Conservation (phyloP, 1,284 basidiomycete genomes). For the Tetrapyrgos nigripes region DNA sequence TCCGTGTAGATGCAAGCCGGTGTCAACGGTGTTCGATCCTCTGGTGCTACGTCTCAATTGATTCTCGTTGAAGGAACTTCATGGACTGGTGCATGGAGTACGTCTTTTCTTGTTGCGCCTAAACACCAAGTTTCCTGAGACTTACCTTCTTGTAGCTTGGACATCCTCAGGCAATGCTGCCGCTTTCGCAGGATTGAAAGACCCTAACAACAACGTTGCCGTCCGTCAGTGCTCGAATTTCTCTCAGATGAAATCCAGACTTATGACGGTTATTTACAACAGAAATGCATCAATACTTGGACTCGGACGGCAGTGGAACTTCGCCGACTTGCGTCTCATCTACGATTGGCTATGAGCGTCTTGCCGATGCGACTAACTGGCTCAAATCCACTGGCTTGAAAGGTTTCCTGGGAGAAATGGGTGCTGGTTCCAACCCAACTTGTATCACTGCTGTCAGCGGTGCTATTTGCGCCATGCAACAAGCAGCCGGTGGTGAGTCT, state of each 20-base stretch:
- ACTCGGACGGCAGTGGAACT: conserved; percentile 69
- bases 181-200: conserved; percentile 57
- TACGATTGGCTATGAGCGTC: conserved; percentile 64
- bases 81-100: conserved; percentile 58
- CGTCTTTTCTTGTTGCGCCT: conserved; percentile 11
- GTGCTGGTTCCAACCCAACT: conserved; percentile 58
- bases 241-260: background rate
- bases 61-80: conserved; percentile 59
- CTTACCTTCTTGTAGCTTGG: conserved; percentile 44
- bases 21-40: conserved; percentile 64
- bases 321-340: conserved; percentile 58
- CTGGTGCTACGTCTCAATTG: conserved; percentile 62
- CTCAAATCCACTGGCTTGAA: conserved; percentile 63
- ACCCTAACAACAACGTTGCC: conserved; percentile 68
- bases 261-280: background rate
- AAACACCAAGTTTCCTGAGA: background rate
- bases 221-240: conserved; percentile 49
- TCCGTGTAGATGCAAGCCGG: conserved; percentile 61
- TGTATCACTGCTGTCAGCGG: conserved; percentile 54
- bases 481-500: conserved; percentile 47
- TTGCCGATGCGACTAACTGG: conserved; percentile 63
- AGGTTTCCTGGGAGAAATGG: conserved; percentile 71
- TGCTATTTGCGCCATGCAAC: conserved; percentile 64
- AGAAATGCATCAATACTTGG: conserved; percentile 78
- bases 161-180: conserved; percentile 61